phyloP scores from a whole-genome alignment of 441 rosid species.

The Aleurites moluccanus region DNA sequence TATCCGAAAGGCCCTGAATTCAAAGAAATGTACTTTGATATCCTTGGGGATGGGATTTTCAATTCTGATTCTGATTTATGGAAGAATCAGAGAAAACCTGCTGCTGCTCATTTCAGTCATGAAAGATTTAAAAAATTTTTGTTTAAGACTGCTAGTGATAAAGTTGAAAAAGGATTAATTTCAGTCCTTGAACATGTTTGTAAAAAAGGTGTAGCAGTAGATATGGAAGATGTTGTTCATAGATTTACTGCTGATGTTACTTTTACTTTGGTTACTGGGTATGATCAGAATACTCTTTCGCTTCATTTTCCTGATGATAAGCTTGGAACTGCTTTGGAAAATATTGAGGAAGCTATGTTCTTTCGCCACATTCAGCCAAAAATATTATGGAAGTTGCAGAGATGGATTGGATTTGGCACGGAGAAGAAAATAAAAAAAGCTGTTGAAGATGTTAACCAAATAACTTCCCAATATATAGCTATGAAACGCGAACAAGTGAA shows the following conservation, averaged over 20 bases:
- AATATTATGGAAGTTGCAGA: constrained; percentile 1
- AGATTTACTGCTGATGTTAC: background rate
- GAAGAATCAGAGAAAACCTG: background rate
- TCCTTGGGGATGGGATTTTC: constrained; percentile 7
- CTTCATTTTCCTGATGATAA: background rate
- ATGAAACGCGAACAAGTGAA: background rate
- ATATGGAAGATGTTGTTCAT: background rate
- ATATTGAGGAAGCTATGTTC: constrained; percentile 5
- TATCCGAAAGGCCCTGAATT: background rate
- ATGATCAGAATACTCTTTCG: background rate
- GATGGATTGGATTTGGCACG: background rate
- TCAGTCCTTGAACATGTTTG: background rate
- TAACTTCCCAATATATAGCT: background rate
- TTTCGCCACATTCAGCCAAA: background rate
- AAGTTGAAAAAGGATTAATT: background rate
- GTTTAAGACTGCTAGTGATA: background rate
- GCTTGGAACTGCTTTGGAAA: background rate
- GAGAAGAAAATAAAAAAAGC: constrained; percentile 9
- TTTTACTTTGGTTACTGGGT: background rate
- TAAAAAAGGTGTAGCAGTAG: background rate
- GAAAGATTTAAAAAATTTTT: background rate
- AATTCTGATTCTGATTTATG: background rate
- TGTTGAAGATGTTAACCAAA: background rate
- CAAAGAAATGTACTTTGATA: background rate
- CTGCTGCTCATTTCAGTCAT: background rate